Base-by-base conservation (phyloP, 352 stramenopile genomes). In the Phytophthora sansomeana region DNA sequence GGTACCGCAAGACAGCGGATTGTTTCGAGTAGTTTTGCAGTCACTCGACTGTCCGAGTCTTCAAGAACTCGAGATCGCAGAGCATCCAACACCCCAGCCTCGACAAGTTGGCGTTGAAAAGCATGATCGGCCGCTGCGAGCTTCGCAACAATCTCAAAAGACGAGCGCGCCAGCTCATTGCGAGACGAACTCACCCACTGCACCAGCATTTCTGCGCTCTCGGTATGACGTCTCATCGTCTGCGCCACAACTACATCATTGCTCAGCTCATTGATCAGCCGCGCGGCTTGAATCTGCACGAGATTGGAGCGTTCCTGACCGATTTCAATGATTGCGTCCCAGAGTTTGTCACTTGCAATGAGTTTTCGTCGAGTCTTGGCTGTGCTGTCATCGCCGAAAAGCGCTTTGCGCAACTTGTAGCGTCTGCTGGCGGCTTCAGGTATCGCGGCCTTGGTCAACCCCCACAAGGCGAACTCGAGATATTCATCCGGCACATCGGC, bases 401-500 rank as follows among this genome's bases (percentile, higher is more conserved):
- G 52, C 43, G 71, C 73, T 57, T 85, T 85, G 11, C 85, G 72
- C 72, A 81, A 81, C 52, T 83, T 78, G 67, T 89, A 89, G 21
- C 67, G 49, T 3, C 50, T 70, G 28, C 72, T 75, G 16, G 78
- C 51, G 6, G 72, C 60, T 8, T 69, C 59, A 0, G 78, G 66
- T 4, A 77, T 87, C 13, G 77, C 74, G 0, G 77, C 78, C 35
- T 85, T 78, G 33, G 79, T 57, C 32, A 93, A 57, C 1, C 68
- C 85, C 85, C 85, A 93, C n/a, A 89, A 61, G 2, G 82, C 81
- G 58, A 93, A 93, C 68, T 89, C 78, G 4, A 86, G 33, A 44
- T 91, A 93, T 41, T 78, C 65, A 29, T 89, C 75, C 0, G 85
- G 85, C 6, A 90, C 61, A n/a, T 80, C 63, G 0, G 84, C 77